Conservation (phyloP, 192 early-diverging fungal genomes). For the Rhizophlyctis rosea region DNA sequence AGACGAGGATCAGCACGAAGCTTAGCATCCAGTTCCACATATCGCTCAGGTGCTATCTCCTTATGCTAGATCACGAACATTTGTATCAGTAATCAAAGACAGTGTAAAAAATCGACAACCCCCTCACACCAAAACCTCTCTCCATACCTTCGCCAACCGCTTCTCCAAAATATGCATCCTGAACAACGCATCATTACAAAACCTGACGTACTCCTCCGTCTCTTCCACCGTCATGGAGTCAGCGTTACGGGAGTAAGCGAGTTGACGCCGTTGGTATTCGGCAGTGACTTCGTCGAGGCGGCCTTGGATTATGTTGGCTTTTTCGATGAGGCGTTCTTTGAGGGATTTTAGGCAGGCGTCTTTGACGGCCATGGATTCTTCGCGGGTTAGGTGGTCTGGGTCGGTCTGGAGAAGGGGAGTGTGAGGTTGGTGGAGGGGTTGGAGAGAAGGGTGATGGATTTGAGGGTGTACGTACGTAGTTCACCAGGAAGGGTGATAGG, state of each 20-base stretch:
- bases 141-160: conserved; percentile 51
- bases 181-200: conserved; percentile 59
- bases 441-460: neutral
- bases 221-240: conserved; percentile 59
- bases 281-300: conserved; percentile 52
- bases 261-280: conserved; percentile 53
- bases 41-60: conserved; percentile 48
- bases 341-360: conserved; percentile 51
- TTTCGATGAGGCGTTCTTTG: conserved; percentile 54
- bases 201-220: conserved; percentile 57
- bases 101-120: neutral
- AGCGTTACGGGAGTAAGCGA: conserved; percentile 52
- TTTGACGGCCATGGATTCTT: conserved; percentile 45
- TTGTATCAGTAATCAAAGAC: neutral
- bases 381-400: conserved; percentile 35
- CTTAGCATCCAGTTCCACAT: conserved; percentile 46
- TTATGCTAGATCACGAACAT: conserved; percentile 58
- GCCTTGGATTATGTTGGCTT: conserved; percentile 56
- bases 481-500: conserved; percentile 57
- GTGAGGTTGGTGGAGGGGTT: neutral
- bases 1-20: conserved; percentile 45
- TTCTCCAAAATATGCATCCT: conserved; percentile 60
- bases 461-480: conserved; percentile 40
- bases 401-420: conserved; percentile 28
- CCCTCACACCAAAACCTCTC: neutral